These are phyloP conservation scores for Ilyonectria mors-panacis DNA, from an alignment of 2,329 filamentous ascomycete genomes.

Conservation along the genomic window DNA sequence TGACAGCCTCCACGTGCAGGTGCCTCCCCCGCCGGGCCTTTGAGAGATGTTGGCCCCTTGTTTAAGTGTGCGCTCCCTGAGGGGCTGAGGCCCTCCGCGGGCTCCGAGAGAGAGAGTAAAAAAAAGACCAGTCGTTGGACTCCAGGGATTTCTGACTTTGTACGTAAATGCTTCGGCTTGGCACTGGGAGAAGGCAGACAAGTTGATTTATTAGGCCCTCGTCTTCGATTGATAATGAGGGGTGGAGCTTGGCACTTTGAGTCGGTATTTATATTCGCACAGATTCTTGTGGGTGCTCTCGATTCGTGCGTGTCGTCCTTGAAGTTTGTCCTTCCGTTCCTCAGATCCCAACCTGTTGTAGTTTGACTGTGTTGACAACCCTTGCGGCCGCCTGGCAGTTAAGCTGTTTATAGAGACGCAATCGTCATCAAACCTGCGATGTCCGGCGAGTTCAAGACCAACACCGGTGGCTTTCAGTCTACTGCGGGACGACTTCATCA, in stretches of 20 bases:
- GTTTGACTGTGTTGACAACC: neutral
- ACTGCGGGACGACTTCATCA: too few species aligned
- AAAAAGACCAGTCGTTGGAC: slow-evolving; percentile 21
- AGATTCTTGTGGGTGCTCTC: neutral
- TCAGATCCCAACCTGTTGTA: neutral
- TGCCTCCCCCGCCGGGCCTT: slow-evolving; percentile 71
- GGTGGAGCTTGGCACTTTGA: neutral
- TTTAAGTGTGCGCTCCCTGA: neutral
- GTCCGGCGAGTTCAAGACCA: neutral
- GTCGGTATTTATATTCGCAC: slow-evolving; percentile 9
- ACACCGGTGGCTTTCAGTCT: too few species aligned
- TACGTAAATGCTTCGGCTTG: slow-evolving; percentile 42
- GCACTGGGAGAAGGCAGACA: slow-evolving; percentile 35
- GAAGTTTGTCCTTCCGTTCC: neutral
- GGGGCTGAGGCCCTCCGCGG: neutral
- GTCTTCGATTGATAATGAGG: neutral
- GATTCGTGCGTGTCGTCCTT: neutral
- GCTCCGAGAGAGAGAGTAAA: neutral
- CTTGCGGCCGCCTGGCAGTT: neutral
- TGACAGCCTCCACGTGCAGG: slow-evolving; percentile 53
- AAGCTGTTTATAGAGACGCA: neutral
- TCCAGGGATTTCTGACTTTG: slow-evolving; percentile 35
- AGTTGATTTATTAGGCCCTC: slow-evolving; percentile 35
- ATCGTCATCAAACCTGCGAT: neutral
- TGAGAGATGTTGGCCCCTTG: slow-evolving; percentile 45